These are phyloP conservation scores for Saturnispora hagleri DNA, from an alignment of 805 yeast genomes.

Conservation along the genomic window DNA sequence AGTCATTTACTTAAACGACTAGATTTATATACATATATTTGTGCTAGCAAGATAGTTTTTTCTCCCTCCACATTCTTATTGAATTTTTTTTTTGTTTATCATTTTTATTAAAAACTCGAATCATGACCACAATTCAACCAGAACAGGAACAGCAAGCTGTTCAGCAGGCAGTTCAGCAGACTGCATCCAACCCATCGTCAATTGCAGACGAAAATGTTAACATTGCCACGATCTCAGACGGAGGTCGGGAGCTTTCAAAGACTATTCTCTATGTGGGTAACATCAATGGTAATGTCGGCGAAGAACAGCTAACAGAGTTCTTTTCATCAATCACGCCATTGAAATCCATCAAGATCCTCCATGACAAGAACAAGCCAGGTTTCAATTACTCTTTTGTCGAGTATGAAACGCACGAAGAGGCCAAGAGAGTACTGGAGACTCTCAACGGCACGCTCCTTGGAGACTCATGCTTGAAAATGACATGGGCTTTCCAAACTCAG, in stretches of 20 bases:
- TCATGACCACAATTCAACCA: conserved; percentile 6
- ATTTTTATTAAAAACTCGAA: neutral
- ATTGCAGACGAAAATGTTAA: conserved; percentile 3
- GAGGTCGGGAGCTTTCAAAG: conserved; percentile 73
- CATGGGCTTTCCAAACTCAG: conserved; percentile 81
- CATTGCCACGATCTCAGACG: conserved; percentile 67
- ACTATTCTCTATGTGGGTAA: conserved; percentile 73
- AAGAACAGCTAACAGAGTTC: conserved; percentile 50
- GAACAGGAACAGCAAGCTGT: neutral
- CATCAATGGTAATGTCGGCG: conserved; percentile 54
- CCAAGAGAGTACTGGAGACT: conserved; percentile 51
- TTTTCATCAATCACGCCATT: conserved; percentile 54
- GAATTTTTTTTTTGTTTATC: neutral
- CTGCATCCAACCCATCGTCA: neutral
- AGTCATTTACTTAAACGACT: neutral
- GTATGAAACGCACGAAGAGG: conserved; percentile 47
- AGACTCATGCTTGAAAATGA: conserved; percentile 50
- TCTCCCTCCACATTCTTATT: neutral
- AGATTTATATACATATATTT: neutral
- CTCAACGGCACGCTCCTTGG: conserved; percentile 50
- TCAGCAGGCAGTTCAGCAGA: neutral
- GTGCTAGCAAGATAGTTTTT: neutral
- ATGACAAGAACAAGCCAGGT: conserved; percentile 66
- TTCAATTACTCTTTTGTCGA: conserved; percentile 82
- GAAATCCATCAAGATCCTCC: conserved; percentile 56